These are phyloP conservation scores for Isoetes taiwanensis DNA, from an alignment of 75 land plant genomes.

Conservation along the genomic window DNA sequence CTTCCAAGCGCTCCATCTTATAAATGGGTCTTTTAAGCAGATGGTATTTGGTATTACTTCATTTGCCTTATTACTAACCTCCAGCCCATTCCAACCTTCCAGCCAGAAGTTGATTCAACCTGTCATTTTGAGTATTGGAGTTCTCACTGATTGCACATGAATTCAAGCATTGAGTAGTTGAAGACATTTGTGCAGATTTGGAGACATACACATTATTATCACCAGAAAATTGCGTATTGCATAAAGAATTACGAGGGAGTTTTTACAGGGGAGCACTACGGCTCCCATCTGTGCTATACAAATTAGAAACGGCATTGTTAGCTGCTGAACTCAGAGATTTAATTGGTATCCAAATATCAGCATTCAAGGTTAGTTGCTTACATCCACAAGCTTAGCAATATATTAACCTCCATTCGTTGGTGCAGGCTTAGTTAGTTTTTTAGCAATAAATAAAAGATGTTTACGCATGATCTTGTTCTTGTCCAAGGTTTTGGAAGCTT, in stretches of 20 bases:
- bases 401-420: background rate
- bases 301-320: constrained; percentile 20
- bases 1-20: too few species aligned
- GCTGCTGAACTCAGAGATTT: constrained; percentile 26
- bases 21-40: too few species aligned
- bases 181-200: background rate
- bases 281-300: constrained; percentile 23
- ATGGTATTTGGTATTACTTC: too few species aligned
- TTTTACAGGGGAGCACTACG: constrained; percentile 25
- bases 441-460: background rate
- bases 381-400: background rate
- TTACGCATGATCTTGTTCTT: background rate
- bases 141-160: background rate
- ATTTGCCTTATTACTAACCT: background rate
- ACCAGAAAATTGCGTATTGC: constrained; percentile 17
- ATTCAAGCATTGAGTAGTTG: background rate
- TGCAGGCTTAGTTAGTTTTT: background rate
- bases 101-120: background rate
- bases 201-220: constrained; percentile 11
- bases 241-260: constrained; percentile 13
- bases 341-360: constrained; percentile 18
- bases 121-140: background rate
- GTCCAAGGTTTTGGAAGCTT: constrained; percentile 22
- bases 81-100: background rate
- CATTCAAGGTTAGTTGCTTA: constrained; percentile 16